Base-by-base conservation (phyloP, 768 basidiomycete species). In the Psilocybe tampanensis region DNA sequence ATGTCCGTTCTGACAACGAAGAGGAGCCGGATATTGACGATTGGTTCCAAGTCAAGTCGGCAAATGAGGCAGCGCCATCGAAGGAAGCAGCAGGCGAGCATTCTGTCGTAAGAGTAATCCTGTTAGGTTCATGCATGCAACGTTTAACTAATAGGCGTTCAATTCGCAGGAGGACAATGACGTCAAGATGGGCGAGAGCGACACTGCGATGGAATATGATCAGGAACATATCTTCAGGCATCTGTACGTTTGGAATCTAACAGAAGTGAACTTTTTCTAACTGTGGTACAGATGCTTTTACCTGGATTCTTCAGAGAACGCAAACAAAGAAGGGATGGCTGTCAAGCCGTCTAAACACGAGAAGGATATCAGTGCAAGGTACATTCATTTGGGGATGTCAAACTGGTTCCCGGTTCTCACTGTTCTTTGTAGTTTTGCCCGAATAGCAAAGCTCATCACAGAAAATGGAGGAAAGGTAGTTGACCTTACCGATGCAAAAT, bases 251-350 rank as follows among this genome's bases (percentile, higher is more conserved):
- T 8, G 39, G 12, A 17, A 8, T 24, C 19, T 13, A 42, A 17
- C 15, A 9, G 11, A 23, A 19, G 19, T n/a, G 39, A 17, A 13
- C 29, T 42, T 34, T 39, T 52, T 56, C 34, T 34, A 39, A 50
- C 52, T 48, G 41, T 19, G 22, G n/a, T 52, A 17, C 52, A 95
- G 93, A 60, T 86, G 85, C 62, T 95, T 96, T 71, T 98, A 97
- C 72, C 77, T 98, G 34, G 95, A 98, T 69, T 84, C 90, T 2
- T 81, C 87, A 0, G 78, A 78, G 19, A 94, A 94, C 64, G 93
- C 95, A 0, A 71, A 68, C 8, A 74, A 77, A 67, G 80, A 92
- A 60, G 83, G 80, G 9, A 84, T 96, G 79, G 44, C 59, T 2
- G 76, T 88, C 32, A 82, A 82, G 54, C 21, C 52, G 49, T 68